phyloP scores from a whole-genome alignment of 306 rosid species.

The Quercus rubra region DNA sequence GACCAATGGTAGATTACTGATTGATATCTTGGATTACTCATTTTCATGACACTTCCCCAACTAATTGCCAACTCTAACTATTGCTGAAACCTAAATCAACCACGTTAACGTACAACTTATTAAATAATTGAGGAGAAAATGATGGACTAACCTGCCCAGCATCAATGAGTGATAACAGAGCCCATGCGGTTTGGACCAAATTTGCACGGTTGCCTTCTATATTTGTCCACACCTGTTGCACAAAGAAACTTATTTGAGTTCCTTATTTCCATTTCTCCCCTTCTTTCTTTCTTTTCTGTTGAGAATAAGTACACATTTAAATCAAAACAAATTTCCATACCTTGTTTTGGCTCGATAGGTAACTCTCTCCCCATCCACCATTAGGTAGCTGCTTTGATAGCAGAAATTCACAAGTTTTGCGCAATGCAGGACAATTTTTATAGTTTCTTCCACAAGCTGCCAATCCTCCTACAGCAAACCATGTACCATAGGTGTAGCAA shows the following conservation, averaged over 20 bases:
- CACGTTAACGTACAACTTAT: too few species aligned
- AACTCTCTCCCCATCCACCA: conserved; percentile 91
- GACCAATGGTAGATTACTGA: too few species aligned
- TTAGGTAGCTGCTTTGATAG: conserved; percentile 60
- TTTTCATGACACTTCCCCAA: too few species aligned
- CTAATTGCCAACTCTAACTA: too few species aligned
- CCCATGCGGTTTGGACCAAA: conserved; percentile 74
- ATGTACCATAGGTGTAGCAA: conserved; percentile 72
- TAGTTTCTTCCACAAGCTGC: conserved; percentile 41
- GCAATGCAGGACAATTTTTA: conserved; percentile 34
- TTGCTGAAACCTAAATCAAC: too few species aligned
- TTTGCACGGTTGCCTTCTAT: conserved; percentile 47
- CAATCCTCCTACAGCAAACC: conserved; percentile 64
- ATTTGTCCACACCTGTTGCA: conserved; percentile 58
- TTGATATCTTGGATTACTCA: too few species aligned
- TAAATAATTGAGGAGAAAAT: background rate
- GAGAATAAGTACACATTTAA: background rate
- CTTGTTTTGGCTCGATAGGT: conserved; percentile 64
- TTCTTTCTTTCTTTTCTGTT: background rate
- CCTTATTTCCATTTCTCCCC: background rate
- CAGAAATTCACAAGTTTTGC: conserved; percentile 56
- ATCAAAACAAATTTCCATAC: conserved; percentile 19
- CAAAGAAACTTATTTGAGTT: background rate
- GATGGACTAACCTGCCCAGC: conserved; percentile 65
- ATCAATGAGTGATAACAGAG: conserved; percentile 55